Base-by-base conservation (phyloP, 805 yeast species). In the Cyberlindnera galapagoensis region DNA sequence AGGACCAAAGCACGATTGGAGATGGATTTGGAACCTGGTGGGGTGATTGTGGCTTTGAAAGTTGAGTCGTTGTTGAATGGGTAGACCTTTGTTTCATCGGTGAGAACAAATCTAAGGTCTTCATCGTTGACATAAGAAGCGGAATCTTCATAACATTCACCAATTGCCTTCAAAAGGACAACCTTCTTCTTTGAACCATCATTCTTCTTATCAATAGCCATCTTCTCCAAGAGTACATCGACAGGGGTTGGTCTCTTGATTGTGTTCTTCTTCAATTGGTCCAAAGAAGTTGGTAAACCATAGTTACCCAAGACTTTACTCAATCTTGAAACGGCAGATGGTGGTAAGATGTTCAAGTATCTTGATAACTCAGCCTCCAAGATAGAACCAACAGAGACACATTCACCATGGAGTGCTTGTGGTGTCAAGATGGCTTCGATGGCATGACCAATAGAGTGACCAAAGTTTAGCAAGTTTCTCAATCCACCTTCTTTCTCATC, bases 361-460 rank as follows among this genome's bases (percentile, higher is more conserved):
- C 98, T 75, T n/a, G 96, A 71, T 43, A 92, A 69, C 59, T 92
- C 98, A 5, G 97, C 97, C 59, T 92, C 98, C 50, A 78, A 72
- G 21, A 92, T 79, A 72, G 87, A 82, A 43, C 98, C 98, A 39
- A 92, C 72, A n/a, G 97, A 71, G n/a, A 92, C 98, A 70, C 98
- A 92, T 61, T 92, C 98, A 39, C 98, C 98, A 52, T 92, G 98
- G 27, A 92, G 69, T 16, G 95, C 92, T 57, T 88, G 86, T 7
- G 98, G 98, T 4, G 97, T 88, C 41, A 92, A 67, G 21, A 92
- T 77, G n/a, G 98, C 97, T 64, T 92, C 98, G 44, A 82, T 87
- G 14, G 98, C 98, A 57, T 92, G 98, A 27, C 98, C 98, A 49
- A 92, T 88, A 18, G 96, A 75, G 58, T 92, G 98, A 21, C 98